Percentiles rank a stretch among this genome's conserved stretches.
Conservation (phyloP, 1,284 basidiomycete genomes). For the Cystobasidium pallidum region DNA sequence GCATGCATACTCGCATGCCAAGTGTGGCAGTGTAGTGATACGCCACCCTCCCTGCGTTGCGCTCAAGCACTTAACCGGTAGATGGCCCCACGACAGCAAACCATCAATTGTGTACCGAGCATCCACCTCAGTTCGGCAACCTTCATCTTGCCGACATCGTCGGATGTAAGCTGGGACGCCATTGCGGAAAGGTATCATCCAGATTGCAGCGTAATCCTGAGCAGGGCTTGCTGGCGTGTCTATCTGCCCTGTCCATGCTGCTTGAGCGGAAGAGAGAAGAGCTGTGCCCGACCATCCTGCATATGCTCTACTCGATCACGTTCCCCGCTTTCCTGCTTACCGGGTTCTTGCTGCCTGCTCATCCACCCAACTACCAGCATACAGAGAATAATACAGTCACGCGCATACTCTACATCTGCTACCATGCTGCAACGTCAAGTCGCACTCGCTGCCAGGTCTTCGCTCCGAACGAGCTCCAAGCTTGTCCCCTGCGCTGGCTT, state of each 20-base stretch:
- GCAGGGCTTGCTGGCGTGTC: no score
- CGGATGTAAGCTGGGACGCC: conserved; percentile 36
- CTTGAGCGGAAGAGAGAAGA: not conserved
- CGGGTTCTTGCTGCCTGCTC: no score
- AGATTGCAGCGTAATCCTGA: no score
- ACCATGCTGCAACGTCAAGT: conserved; percentile 1
- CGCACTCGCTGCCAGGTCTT: conserved; percentile 16
- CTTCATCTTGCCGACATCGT: conserved; percentile 39
- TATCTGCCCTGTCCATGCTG: not conserved
- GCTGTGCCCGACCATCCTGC: no score
- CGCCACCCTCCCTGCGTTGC: no score
- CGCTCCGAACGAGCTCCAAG: not conserved
- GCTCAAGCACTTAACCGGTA: no score
- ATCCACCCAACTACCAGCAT: not conserved
- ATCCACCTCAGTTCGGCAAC: conserved; percentile 38
- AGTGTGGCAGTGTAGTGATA: no score
- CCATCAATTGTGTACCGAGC: not conserved
- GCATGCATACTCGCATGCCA: no score
- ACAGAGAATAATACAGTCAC: not conserved
- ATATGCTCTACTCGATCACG: no score
- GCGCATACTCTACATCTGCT: not conserved
- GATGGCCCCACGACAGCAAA: no score
- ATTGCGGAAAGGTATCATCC: not conserved
- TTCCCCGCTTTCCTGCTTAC: no score
- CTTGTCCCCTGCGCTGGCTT: not conserved